Percentiles rank a stretch among this genome's conserved stretches.
Evolutionary conservation across 192 early-diverging fungal species (phyloP).

Genomic region (Backusella australiensis): DNA sequence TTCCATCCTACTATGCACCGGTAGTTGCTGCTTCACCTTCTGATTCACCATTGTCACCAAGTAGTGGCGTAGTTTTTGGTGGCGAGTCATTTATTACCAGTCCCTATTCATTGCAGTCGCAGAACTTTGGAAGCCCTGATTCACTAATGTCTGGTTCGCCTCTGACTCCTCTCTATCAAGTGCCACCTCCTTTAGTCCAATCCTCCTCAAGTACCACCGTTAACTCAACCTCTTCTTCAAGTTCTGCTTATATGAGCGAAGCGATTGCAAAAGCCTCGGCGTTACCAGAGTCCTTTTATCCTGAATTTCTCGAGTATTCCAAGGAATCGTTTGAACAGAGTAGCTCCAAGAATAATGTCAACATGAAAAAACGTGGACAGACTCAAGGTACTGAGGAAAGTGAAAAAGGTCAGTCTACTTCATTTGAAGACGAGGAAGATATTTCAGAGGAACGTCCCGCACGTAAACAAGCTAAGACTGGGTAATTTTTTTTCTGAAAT

Average conservation of each 20-base stretch:
- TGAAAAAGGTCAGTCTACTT: background rate
- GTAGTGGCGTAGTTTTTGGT: background rate
- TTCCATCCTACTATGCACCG: slow-evolving; percentile 9
- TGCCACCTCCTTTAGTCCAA: slow-evolving; percentile 19
- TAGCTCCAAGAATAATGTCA: background rate
- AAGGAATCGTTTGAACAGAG: slow-evolving; percentile 41
- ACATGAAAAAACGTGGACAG: background rate
- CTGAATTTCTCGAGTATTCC: slow-evolving; percentile 39
- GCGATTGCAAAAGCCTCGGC: slow-evolving; percentile 39
- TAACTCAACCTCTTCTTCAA: slow-evolving; percentile 23
- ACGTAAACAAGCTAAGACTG: background rate
- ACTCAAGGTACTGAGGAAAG: background rate
- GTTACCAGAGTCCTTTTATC: slow-evolving; percentile 38
- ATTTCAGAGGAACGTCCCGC: background rate
- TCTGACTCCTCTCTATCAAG: slow-evolving; percentile 18
- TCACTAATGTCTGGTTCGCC: slow-evolving; percentile 21
- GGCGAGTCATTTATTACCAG: background rate
- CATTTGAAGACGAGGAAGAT: slow-evolving; percentile 2
- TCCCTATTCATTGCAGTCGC: slow-evolving; percentile 3
- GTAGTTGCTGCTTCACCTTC: slow-evolving; percentile 1
- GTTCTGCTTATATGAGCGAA: slow-evolving; percentile 30
- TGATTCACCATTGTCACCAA: background rate
- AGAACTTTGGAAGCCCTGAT: slow-evolving; percentile 22
- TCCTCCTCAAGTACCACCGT: slow-evolving; percentile 22
- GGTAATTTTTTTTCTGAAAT: background rate